A percentile compares a stretch with the other conserved stretches of the same genome.
Evolutionary conservation across 2,329 filamentous ascomycete species (phyloP).

Genomic region (Triangularia setosa): DNA sequence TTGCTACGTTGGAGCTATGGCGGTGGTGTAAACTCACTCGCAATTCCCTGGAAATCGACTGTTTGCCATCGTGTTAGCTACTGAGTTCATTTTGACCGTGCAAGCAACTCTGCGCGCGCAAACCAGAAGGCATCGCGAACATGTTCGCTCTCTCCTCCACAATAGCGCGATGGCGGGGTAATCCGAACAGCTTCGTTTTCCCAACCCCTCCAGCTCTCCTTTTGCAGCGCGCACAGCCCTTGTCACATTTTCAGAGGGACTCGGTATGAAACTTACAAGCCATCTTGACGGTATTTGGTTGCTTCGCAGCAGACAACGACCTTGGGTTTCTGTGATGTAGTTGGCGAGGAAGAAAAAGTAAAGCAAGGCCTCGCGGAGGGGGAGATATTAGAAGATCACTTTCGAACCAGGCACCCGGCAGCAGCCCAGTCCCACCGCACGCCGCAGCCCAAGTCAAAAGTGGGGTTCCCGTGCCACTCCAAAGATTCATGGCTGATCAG

Average conservation of each 20-base stretch:
- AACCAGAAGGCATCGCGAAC: not conserved
- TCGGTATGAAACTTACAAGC: constrained; percentile 15
- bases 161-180: constrained; percentile 2
- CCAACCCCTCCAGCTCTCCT: not conserved
- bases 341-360: not conserved
- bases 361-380: not conserved
- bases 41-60: constrained; percentile 42
- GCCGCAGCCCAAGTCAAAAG: not conserved
- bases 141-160: not conserved
- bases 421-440: not conserved
- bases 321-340: not conserved
- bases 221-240: not conserved
- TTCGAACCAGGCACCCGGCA: not conserved
- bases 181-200: not conserved
- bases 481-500: not conserved
- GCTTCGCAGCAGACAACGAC: constrained; percentile 2
- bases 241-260: not conserved
- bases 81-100: not conserved
- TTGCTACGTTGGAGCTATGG: not conserved
- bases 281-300: constrained; percentile 18
- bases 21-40: constrained; percentile 38
- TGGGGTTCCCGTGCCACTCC: not conserved
- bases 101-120: not conserved
- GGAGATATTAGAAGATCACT: not conserved
- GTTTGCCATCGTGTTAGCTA: constrained; percentile 20